Evolutionary conservation across 2,329 filamentous ascomycete species (phyloP), one percentile per base, ranked within the genome.

Genomic region (Colletotrichum sp.): DNA sequence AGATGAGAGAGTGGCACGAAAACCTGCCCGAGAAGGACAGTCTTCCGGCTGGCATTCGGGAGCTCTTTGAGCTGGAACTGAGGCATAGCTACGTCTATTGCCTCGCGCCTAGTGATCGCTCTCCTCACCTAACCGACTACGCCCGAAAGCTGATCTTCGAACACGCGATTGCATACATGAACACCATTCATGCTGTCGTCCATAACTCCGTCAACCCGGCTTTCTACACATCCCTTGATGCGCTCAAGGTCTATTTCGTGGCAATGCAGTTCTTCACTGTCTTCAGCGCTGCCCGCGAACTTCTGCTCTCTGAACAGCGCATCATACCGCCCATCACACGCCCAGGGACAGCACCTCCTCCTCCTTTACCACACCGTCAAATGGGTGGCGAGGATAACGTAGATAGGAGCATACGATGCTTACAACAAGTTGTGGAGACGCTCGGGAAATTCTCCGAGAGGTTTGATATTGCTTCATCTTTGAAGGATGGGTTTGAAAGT

Each of bases 21-120:
- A 90, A 91, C n/a, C 90, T 98, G 15, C 94, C 95, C 0, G 86
- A 52, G 43, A 52, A 52, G 43, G 43, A 88, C 48, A 90, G 89
- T 3, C 89, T 94, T 0, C 90, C 94, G 0, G 86, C 89, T 1
- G 89, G 91, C 30, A 93, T 96, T 77, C 91, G 93, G 52, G 91
- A 94, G 64, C 91, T 96, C 78, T 97, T 98, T 81, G 94, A 97
- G 77, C 91, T 98, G 18, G 97, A 99, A 82, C 86, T 97, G 56
- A 91, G 96, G 62, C 98, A 98, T 86, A 97, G 95, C 81, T 97
- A 95, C 79, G 94, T 98, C 28, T 95, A 98, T 83, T 94, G 96
- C 73, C 90, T 98, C 9, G 95, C 95, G 1, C 95, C 96, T 1
- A 96, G 94, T 43, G 91, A 93, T 2, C 90, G 94, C 61, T 92